A percentile compares a stretch with the other conserved stretches of the same genome.
phyloP scores from a whole-genome alignment of 176 grass and related monocot genomes.

The Raddia guianensis region DNA sequence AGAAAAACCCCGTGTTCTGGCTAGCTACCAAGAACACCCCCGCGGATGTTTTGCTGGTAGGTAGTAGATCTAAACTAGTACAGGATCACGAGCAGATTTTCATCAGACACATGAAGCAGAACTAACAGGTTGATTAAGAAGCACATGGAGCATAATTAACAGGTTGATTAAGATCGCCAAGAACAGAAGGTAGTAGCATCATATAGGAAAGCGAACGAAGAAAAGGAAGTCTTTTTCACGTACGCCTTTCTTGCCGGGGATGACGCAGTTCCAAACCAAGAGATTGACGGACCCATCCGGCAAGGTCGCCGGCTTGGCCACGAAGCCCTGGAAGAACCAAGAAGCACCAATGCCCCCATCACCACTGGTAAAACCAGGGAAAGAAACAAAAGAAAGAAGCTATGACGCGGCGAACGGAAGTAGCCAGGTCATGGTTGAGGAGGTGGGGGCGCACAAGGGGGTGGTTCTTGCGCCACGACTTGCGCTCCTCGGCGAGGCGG shows the following conservation, averaged over 20 bases:
- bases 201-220: background rate
- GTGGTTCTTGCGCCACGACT: constrained; percentile 87
- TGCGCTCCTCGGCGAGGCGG: constrained; percentile 83
- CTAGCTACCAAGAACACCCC: too few relatives aligned
- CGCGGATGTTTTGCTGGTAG: too few relatives aligned
- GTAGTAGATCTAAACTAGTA: background rate
- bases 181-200: background rate
- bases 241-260: constrained; percentile 88
- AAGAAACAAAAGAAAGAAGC: background rate
- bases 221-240: constrained; percentile 20
- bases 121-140: background rate
- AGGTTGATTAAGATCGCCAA: background rate
- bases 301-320: constrained; percentile 82
- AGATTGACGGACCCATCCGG: constrained; percentile 83
- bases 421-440: background rate
- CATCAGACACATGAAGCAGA: background rate
- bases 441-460: constrained; percentile 52
- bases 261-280: constrained; percentile 76
- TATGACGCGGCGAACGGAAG: background rate
- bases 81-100: background rate
- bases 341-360: background rate
- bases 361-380: background rate
- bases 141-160: background rate
- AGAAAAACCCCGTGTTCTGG: background rate
- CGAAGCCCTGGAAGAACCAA: constrained; percentile 69